Evolutionary conservation across 768 basidiomycete genomes (phyloP).

Genomic region (Xerocomellus chrysenteron): DNA sequence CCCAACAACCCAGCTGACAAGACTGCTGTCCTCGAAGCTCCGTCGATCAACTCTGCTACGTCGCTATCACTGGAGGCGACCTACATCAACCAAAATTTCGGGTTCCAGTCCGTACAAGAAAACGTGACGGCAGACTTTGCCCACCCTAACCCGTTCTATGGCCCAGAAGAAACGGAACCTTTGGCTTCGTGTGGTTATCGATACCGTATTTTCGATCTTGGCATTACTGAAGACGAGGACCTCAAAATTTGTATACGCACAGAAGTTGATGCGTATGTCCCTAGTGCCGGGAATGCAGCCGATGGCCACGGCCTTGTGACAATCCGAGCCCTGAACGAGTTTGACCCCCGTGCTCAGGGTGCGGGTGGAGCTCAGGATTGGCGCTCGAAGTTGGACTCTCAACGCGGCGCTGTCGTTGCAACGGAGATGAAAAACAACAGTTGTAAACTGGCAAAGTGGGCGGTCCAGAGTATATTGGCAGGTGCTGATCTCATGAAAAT

Average conservation of each 20-base stretch:
- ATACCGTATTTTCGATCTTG: slow-evolving; percentile 93
- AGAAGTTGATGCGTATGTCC: slow-evolving; percentile 90
- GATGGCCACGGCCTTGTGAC: slow-evolving; percentile 81
- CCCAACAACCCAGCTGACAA: slow-evolving; percentile 77
- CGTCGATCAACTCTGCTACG: slow-evolving; percentile 90
- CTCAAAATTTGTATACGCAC: slow-evolving; percentile 90
- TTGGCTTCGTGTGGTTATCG: slow-evolving; percentile 95
- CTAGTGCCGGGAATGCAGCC: slow-evolving; percentile 56
- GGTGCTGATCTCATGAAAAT: slow-evolving; percentile 98
- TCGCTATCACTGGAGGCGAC: slow-evolving; percentile 96
- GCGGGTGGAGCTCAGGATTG: slow-evolving; percentile 98
- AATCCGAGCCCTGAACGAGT: slow-evolving; percentile 95
- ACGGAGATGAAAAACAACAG: slow-evolving; percentile 99
- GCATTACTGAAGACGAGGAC: slow-evolving; percentile 88
- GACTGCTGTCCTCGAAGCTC: slow-evolving; percentile 57
- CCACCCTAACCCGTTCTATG: slow-evolving; percentile 94
- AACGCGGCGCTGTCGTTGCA: slow-evolving; percentile 96
- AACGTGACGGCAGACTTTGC: slow-evolving; percentile 67
- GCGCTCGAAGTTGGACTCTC: slow-evolving; percentile 94
- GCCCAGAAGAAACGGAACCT: slow-evolving; percentile 90
- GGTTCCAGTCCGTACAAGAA: slow-evolving; percentile 91
- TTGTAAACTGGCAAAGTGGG: slow-evolving; percentile 96
- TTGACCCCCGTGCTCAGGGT: slow-evolving; percentile 86
- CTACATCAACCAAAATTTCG: slow-evolving; percentile 98
- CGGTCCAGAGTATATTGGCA: slow-evolving; percentile 91